Evolutionary conservation across 78 protist species (phyloP), one percentile per base, ranked within the genome.

Genomic region (Bodo saltans): DNA sequence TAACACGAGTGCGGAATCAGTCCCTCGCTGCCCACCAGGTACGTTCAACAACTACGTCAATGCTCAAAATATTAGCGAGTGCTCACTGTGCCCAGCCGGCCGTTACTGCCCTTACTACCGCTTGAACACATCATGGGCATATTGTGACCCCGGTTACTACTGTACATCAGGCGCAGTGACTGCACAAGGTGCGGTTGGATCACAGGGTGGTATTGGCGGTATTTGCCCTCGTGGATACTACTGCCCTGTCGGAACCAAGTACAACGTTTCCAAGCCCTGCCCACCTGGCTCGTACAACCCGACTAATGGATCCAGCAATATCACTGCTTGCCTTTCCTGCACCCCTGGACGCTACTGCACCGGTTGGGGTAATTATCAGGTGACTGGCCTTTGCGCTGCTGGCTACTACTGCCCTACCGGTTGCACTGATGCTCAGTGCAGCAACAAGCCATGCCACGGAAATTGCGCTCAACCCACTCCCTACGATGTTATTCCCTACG

Each of bases 281-380:
- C 75, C 21, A 25, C 23, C 53, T 28, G 75, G 75, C n/a, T 29
- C 75, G 32, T 34, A 67, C 68, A 25, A 28, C 26, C 84, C 39
- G 23, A 23, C 17, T 21, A 68, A 21, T 67, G 34, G 76, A 23
- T 21, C 35, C 21, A 35, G 35, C 34, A 72, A 72, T 35, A 25
- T 26, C 26, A 74, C 70, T 8, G 70, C 33, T 35, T 83, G 92
- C 79, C n/a, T 42, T 35, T 47, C 74, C 39, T 90, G 90, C 81
- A 60, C 79, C 12, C 75, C 89, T 23, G 94, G 94, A 27, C 33
- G 1, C 42, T 84, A 85, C 84, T 87, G 89, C 70, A n/a, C 76
- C 1, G 40, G 68, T 0, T 84, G 68, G 11, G 79, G 42, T 21
- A 23, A 23, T 32, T 3, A 29, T 28, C 39, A 11, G 33, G 30